Conservation (phyloP, 495 filamentous ascomycete genomes). For the Aspergillus indologenus region DNA sequence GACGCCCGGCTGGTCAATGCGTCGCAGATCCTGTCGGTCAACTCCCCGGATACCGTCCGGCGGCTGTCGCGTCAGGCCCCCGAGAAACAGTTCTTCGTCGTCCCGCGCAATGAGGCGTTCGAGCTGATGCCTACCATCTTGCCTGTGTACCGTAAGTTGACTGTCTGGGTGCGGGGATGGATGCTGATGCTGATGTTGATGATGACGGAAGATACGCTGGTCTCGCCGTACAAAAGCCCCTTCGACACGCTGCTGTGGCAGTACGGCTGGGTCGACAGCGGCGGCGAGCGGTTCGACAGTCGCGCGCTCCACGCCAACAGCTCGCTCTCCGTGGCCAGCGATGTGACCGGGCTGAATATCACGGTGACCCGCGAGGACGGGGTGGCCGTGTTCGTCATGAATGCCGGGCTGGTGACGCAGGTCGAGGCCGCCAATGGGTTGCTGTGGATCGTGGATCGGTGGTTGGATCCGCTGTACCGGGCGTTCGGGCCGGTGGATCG, state of each 20-base stretch:
- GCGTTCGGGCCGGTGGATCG: neutral
- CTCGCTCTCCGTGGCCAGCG: neutral
- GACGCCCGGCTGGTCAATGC: neutral
- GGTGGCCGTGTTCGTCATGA: neutral
- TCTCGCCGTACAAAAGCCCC: neutral
- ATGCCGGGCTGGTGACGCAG: neutral
- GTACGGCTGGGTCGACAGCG: neutral
- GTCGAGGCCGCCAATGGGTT: neutral
- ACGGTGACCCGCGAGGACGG: neutral
- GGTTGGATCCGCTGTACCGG: neutral
- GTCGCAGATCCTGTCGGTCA: neutral
- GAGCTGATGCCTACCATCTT: neutral
- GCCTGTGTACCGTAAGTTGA: neutral
- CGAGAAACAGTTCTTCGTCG: neutral
- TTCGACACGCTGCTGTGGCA: neutral
- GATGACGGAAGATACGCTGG: neutral
- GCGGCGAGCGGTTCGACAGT: neutral
- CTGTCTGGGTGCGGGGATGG: too few species aligned
- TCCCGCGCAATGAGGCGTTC: neutral
- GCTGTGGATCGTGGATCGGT: slow-evolving; percentile 1
- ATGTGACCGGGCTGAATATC: neutral
- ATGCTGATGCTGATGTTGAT: too few species aligned
- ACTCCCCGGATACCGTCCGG: neutral
- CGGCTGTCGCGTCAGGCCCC: neutral
- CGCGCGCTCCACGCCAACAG: neutral